These are phyloP conservation scores for Millerozyma miso DNA, from an alignment of 805 yeast species.

Conservation along the genomic window DNA sequence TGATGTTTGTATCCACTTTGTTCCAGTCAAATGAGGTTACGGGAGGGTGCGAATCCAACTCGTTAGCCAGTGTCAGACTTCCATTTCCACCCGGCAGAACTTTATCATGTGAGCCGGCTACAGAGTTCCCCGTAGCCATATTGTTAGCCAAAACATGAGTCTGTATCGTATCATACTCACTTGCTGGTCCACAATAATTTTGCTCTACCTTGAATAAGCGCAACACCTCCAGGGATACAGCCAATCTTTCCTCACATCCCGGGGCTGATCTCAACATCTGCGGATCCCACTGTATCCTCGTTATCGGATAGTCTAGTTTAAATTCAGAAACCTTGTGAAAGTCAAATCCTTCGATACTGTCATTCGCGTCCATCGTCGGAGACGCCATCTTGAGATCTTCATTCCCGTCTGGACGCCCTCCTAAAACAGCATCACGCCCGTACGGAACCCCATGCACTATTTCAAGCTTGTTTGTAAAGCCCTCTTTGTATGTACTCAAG, in stretches of 20 bases:
- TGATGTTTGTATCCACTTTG: constrained; percentile 56
- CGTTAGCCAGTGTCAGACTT: constrained; percentile 20
- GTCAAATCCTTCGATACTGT: constrained; percentile 30
- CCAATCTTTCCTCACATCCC: constrained; percentile 42
- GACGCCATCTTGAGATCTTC: constrained; percentile 8
- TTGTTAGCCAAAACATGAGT: constrained; percentile 39
- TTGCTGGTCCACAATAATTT: constrained; percentile 37
- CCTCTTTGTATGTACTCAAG: constrained; percentile 77
- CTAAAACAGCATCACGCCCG: constrained; percentile 13
- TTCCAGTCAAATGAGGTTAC: constrained; percentile 95
- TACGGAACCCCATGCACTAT: constrained; percentile 33
- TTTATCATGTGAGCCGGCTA: constrained; percentile 7
- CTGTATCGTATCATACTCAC: constrained; percentile 33
- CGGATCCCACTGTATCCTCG: constrained; percentile 71
- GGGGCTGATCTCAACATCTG: constrained; percentile 33
- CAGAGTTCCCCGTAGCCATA: constrained; percentile 18
- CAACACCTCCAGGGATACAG: constrained; percentile 69
- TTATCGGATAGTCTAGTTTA: constrained; percentile 61
- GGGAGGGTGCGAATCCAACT: constrained; percentile 66
- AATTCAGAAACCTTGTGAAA: constrained; percentile 49
- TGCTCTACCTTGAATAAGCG: constrained; percentile 58
- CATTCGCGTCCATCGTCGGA: constrained; percentile 6
- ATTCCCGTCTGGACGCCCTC: constrained; percentile 14
- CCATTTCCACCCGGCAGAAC: constrained; percentile 7
- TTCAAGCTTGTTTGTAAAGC: constrained; percentile 61